Base-by-base conservation (phyloP, 495 filamentous ascomycete genomes). In the Annulohypoxylon stygium region DNA sequence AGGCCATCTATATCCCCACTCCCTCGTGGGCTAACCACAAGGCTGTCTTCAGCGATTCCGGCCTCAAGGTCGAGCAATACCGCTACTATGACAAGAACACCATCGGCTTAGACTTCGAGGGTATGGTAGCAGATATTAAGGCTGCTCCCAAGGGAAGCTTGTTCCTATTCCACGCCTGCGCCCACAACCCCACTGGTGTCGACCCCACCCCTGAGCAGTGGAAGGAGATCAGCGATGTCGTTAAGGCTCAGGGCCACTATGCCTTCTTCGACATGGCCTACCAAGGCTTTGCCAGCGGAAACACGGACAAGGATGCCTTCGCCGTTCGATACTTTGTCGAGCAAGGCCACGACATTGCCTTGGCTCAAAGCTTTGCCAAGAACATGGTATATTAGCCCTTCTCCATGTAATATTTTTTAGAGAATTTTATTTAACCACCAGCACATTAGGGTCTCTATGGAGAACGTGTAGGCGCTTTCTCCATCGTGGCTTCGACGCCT, bases 201-300 rank as follows among this genome's bases (percentile, higher is more conserved):
- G 96, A 99, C 84, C 96, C 96, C 10, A 97, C 94, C 39, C 82
- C 90, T 67, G 90, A 91, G 77, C 96, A 99, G 85, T 99, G 96
- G 96, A 91, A 89, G 83, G 84, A 93, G 83, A 97, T 99, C 78
- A 92, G 91, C 86, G 86, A 93, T 71, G 95, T 91, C 67, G 88
- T 98, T 77, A 97, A 97, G 89, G 88, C 89, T 82, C 90, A 93
- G 83, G 91, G 87, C 47, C 96, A 98, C 87, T 97, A 90, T 79
- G 89, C 94, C 63, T 97, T 99, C 89, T 99, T 99, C 85, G 96
- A 99, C 83, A 99, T 99, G 96, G 96, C 96, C 69, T 99, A 99
- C 88, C 95, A 99, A 85, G 96, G 96, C 71, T 99, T 99, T 78
- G 96, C 96, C 60, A 94, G 91, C 70, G 96, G 96, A 67, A 90